Conservation (phyloP, 257 asterid genomes). For the Schizonepeta tenuifolia region DNA sequence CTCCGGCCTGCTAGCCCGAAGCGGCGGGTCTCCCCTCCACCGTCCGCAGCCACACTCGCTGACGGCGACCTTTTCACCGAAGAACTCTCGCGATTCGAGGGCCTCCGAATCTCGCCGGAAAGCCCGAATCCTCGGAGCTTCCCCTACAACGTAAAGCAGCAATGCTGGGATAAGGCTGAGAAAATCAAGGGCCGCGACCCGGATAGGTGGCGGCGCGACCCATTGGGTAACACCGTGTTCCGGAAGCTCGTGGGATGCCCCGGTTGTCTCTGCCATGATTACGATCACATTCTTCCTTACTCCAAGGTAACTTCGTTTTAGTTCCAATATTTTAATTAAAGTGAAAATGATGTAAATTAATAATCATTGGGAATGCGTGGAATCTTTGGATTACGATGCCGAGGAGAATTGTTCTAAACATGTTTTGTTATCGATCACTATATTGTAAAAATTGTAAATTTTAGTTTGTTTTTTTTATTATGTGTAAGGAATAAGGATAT, state of each 20-base stretch:
- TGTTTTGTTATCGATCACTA: too few relatives aligned
- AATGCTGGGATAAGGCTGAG: slow-evolving; percentile 94
- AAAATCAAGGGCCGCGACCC: slow-evolving; percentile 90
- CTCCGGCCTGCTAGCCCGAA: slow-evolving; percentile 45
- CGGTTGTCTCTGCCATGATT: slow-evolving; percentile 96
- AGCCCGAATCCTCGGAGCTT: slow-evolving; percentile 80
- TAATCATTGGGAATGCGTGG: too few relatives aligned
- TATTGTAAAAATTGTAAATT: not conserved
- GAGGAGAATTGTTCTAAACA: too few relatives aligned
- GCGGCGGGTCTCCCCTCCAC: slow-evolving; percentile 49
- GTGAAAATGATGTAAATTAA: not conserved
- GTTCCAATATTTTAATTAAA: not conserved
- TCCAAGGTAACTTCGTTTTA: slow-evolving; percentile 49
- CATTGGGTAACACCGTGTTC: slow-evolving; percentile 72
- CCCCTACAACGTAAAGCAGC: slow-evolving; percentile 82
- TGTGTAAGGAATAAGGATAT: not conserved
- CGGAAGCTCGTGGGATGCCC: slow-evolving; percentile 97
- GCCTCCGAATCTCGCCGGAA: slow-evolving; percentile 49
- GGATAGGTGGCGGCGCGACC: slow-evolving; percentile 91
- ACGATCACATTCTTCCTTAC: slow-evolving; percentile 92
- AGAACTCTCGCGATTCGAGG: slow-evolving; percentile 52
- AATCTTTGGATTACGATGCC: too few relatives aligned
- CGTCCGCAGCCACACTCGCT: slow-evolving; percentile 49
- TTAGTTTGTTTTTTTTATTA: not conserved
- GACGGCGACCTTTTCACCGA: slow-evolving; percentile 55